Base-by-base conservation (phyloP, 352 stramenopile genomes). In the Phytopythium boreale region DNA sequence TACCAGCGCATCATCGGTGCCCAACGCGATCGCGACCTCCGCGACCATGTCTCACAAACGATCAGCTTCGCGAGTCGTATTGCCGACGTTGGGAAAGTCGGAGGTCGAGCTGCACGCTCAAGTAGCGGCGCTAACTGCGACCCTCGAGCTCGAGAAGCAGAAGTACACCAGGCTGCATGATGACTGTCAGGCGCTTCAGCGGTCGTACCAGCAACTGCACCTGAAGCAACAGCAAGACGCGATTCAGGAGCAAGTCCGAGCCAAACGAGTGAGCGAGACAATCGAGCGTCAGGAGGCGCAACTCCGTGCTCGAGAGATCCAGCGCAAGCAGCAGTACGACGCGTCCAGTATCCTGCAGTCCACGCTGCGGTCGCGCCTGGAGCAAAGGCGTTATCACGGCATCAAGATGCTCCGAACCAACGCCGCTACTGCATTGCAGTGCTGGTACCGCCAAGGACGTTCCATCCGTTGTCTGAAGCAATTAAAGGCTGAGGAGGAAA, bases 281-380 rank as follows among this genome's bases (percentile, higher is more conserved):
- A 71, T 89, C 29, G 63, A 61, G 12, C 56, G 59, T 8, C 79
- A 90, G 52, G 76, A 85, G 8, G 64, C 72, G 22, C 17, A 73
- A 12, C 74, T 84, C 0, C 60, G 67, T n/a, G 71, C 79, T 11
- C 77, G 83, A 7, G 74, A 82, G 10, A 37, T 20, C 0, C 59
- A 66, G 6, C 76, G 79, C 5, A 41, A 68, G 26, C 67, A 68
- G n/a, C 73, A 79, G 1, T 61, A 80, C 17, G 63, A 75, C 24
- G 83, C 83, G 0, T 92, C 83, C 0, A 83, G 88, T 26, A 67
- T 88, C 0, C 59, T 92, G 19, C 83, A 92, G 52, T 88, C 77
- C 19, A 84, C 70, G 52, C 63, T 89, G 19, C 74, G 81, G 2
- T 70, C 75, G 6, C 64, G 79, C 4, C 61, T 92, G 8, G 79